Base-by-base conservation (phyloP, 1,284 basidiomycete species). In the Agroathelia rolfsii region DNA sequence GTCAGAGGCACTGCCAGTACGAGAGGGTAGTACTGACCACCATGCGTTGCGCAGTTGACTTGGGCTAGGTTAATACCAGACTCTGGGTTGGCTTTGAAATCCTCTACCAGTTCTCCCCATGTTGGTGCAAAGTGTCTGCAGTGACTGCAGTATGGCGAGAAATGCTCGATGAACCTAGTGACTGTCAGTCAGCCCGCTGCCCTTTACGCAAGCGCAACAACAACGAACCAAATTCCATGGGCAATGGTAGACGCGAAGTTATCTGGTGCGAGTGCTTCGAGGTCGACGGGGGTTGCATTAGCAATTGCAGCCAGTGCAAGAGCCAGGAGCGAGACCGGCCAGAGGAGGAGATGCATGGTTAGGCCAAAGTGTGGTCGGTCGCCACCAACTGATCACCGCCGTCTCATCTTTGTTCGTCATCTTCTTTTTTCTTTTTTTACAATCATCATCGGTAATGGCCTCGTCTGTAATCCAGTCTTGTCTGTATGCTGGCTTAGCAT, bases 11-110 rank as follows among this genome's bases (percentile, higher is more conserved):
- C 17, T 6, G n/a, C n/a, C n/a, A n/a, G n/a, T n/a, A n/a, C n/a
- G n/a, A 6, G 12, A 32, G 17, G 29, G 11, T 12, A 6, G 7
- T 24, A 60, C 80, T 41, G 40, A 84, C 88, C 89, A 48, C 87
- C 87, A 50, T 88, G 65, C 3, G 80, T 66, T 0, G 77, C 66
- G 50, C 92, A 95, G 55, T 94, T 79, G 26, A 95, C 80, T 50
- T 90, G 89, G 0, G 82, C 88, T 38, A 92, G 66, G 35, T 73
- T 69, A 8, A 94, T 74, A 6, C 66, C 64, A 0, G 78, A 66
- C 46, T 70, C 54, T 24, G 67, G 55, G 23, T 69, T 61, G 26
- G 56, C 52, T 38, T 72, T 64, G 36, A 73, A 74, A 22, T 80
- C 69, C 17, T 60, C 53, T 2, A 71, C 71, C 3, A 96, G 63